Percentiles rank a stretch among this genome's conserved stretches.
Conservation (phyloP, 169 alveolate species). For the Plasmodium blacklocki region DNA sequence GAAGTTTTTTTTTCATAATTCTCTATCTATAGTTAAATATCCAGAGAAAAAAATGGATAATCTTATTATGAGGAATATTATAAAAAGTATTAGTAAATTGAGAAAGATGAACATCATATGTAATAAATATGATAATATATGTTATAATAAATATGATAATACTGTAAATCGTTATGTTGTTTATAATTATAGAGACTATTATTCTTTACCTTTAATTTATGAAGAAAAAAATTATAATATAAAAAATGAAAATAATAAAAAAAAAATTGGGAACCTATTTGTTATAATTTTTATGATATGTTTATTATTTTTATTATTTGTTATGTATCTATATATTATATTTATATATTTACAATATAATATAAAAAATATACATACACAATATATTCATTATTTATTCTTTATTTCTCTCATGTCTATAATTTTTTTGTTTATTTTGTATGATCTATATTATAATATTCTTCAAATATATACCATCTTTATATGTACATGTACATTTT, state of each 20-base stretch:
- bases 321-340: slow-evolving; percentile 36
- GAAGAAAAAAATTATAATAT: slow-evolving; percentile 7
- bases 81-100: slow-evolving; percentile 9
- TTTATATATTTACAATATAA: slow-evolving; percentile 37
- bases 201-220: slow-evolving; percentile 26
- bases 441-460: slow-evolving; percentile 57
- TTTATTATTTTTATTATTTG: slow-evolving; percentile 22
- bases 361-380: slow-evolving; percentile 34
- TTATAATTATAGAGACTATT: slow-evolving; percentile 29
- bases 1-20: slow-evolving; percentile 25
- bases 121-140: slow-evolving; percentile 4
- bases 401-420: slow-evolving; percentile 34
- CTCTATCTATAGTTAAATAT: slow-evolving; percentile 23
- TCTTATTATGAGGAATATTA: slow-evolving; percentile 5
- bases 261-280: neutral
- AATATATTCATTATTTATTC: slow-evolving; percentile 32
- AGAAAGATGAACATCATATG: neutral
- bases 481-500: slow-evolving; percentile 16
- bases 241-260: neutral
- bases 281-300: slow-evolving; percentile 5
- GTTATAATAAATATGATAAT: neutral
- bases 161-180: neutral
- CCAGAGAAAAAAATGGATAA: slow-evolving; percentile 18
- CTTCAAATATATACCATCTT: slow-evolving; percentile 25
- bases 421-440: slow-evolving; percentile 34